Percentiles rank a stretch among this genome's conserved stretches.
These are phyloP conservation scores for Bathelium albidoporum DNA, from an alignment of 495 filamentous ascomycete species.

Conservation along the genomic window DNA sequence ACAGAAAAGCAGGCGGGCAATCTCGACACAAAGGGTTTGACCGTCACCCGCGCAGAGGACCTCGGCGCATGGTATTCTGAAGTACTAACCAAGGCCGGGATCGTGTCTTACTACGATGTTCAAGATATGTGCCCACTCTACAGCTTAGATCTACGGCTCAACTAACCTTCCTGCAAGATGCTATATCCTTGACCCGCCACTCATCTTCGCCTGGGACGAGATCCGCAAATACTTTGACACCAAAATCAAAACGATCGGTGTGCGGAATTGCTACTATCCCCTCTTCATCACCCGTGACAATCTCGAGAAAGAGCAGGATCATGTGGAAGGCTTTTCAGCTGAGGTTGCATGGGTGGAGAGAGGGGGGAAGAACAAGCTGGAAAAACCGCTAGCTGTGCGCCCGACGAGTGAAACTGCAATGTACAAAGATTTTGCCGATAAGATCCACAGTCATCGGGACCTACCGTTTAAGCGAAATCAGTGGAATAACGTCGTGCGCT, in stretches of 20 bases:
- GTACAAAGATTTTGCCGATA: slow-evolving; percentile 93
- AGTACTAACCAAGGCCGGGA: neutral
- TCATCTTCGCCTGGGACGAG: neutral
- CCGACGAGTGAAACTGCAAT: slow-evolving; percentile 92
- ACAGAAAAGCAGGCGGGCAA: neutral
- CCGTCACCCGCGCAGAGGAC: neutral
- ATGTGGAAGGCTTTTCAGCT: slow-evolving; percentile 93
- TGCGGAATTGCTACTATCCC: slow-evolving; percentile 91
- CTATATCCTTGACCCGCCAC: neutral
- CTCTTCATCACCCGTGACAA: slow-evolving; percentile 88
- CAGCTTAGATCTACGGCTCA: neutral
- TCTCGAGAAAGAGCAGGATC: slow-evolving; percentile 87
- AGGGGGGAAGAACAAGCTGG: slow-evolving; percentile 80
- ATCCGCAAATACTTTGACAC: neutral
- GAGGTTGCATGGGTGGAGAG: slow-evolving; percentile 98
- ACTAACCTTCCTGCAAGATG: neutral
- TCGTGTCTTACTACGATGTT: neutral
- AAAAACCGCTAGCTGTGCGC: slow-evolving; percentile 90
- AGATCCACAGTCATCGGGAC: slow-evolving; percentile 90
- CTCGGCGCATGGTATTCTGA: neutral
- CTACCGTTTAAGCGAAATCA: slow-evolving; percentile 89
- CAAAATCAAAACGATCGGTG: neutral
- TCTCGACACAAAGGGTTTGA: neutral
- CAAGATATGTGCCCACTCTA: neutral
- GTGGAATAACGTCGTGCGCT: slow-evolving; percentile 96